phyloP scores from a whole-genome alignment of 139 green algal species.

The Nannochloris sp. region DNA sequence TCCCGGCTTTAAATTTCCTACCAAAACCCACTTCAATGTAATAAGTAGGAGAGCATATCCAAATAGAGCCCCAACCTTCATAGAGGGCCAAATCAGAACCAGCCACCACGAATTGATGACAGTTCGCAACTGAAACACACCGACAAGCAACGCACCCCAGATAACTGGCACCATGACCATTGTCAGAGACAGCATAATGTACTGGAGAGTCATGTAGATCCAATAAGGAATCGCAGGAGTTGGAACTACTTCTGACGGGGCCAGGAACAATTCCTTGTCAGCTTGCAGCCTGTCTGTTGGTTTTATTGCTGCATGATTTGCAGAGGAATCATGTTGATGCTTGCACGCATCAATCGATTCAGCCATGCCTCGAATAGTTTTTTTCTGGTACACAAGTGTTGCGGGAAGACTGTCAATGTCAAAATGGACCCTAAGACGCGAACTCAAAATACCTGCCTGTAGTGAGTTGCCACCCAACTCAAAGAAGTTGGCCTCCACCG shows the following conservation, averaged over 20 bases:
- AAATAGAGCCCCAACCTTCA: not conserved
- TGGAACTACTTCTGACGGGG: not conserved
- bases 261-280: too few relatives aligned
- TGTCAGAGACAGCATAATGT: slow-evolving; percentile 4
- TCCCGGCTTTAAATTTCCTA: slow-evolving; percentile 2
- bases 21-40: slow-evolving; percentile 8
- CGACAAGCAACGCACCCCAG: slow-evolving; percentile 6
- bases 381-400: not conserved
- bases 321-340: not conserved
- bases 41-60: slow-evolving; percentile 2
- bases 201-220: slow-evolving; percentile 6
- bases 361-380: too few relatives aligned
- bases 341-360: too few relatives aligned
- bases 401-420: not conserved
- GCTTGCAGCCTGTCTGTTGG: too few relatives aligned
- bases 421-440: not conserved
- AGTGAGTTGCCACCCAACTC: slow-evolving; percentile 3
- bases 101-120: not conserved
- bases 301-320: too few relatives aligned
- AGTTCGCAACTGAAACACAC: not conserved
- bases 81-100: slow-evolving; percentile 4
- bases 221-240: slow-evolving; percentile 3
- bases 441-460: slow-evolving; percentile 7
- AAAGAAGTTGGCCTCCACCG: slow-evolving; percentile 7
- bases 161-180: slow-evolving; percentile 2